Base-by-base conservation (phyloP, 2,329 filamentous ascomycete genomes). In the Tolypocladium pustulatum region DNA sequence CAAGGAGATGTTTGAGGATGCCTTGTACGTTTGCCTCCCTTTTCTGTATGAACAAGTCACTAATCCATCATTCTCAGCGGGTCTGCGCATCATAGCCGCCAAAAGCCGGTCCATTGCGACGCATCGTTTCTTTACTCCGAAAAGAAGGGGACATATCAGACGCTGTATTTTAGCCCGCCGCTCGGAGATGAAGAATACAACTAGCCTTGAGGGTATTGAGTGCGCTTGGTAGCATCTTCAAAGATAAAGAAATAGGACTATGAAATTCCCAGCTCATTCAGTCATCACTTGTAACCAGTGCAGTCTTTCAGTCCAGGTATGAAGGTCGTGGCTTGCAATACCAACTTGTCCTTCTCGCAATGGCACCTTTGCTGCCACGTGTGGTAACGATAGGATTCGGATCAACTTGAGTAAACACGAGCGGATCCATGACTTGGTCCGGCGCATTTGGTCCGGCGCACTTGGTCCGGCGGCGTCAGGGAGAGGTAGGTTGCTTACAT, bases 141-240 rank as follows among this genome's bases (percentile, higher is more conserved):
- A 32, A 43, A 61, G 36, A 62, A 52, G 49, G 61, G 61, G 6
- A 58, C 59, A 34, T 62, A 62, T 36, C 61, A 62, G 51, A 61
- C 61, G 3, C n/a, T 61, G 38, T 62, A 62, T 32, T 62, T 52
- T 17, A 62, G 57, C 32, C 56, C 57, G 12, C 58, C 58, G 20
- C 32, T 62, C 2, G 52, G 40, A 4, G 55, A 34, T 12, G 56
- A 57, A 32, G 30, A 51, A 9, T 37, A 54, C 22, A 30, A 20
- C 7, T 51, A 51, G n/a, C 2, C 30, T 6, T n/a, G 13, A 13
- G n/a, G 27, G 32, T 13, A 4, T 36, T 13, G 22, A n/a, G 17
- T 20, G 13, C 22, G 12, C 15, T 7, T 20, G 17, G 27, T 32
- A 51, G 27, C 13, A 51, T 8, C 6, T 30, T n/a, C 17, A 41